Evolutionary conservation across 345 rosid species (phyloP).

Genomic region (Carallia pectinifolia): DNA sequence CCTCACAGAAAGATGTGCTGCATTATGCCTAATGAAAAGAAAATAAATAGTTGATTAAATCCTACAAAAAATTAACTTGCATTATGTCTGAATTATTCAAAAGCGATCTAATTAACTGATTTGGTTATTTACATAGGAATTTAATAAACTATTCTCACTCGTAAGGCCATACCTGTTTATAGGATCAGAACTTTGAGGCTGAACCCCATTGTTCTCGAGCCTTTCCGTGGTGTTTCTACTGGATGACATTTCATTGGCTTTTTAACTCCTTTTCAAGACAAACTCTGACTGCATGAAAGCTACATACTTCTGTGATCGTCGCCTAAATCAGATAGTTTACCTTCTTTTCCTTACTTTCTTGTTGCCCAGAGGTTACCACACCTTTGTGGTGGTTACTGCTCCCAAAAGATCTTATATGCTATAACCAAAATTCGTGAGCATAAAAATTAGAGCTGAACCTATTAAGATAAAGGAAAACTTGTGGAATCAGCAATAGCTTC

Average conservation of each 20-base stretch:
- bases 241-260: constrained; percentile 40
- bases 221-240: constrained; percentile 28
- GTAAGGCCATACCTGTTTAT: constrained; percentile 32
- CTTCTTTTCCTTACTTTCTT: too few relatives aligned
- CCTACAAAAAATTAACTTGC: not conserved
- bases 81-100: not conserved
- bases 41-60: constrained; percentile 16
- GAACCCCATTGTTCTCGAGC: constrained; percentile 20
- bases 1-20: constrained; percentile 34
- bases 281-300: constrained; percentile 10
- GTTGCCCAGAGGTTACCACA: too few relatives aligned
- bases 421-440: too few relatives aligned
- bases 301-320: constrained; percentile 24
- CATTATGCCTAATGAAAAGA: constrained; percentile 34
- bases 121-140: too few relatives aligned
- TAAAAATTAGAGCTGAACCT: too few relatives aligned
- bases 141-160: not conserved
- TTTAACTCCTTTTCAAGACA: constrained; percentile 20
- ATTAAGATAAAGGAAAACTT: too few relatives aligned
- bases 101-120: not conserved
- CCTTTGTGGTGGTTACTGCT: too few relatives aligned
- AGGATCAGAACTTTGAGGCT: constrained; percentile 27
- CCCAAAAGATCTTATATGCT: too few relatives aligned
- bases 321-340: not conserved
- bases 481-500: too few relatives aligned